phyloP scores from a whole-genome alignment of 495 filamentous ascomycete genomes.

The Aspergillus campestris region DNA sequence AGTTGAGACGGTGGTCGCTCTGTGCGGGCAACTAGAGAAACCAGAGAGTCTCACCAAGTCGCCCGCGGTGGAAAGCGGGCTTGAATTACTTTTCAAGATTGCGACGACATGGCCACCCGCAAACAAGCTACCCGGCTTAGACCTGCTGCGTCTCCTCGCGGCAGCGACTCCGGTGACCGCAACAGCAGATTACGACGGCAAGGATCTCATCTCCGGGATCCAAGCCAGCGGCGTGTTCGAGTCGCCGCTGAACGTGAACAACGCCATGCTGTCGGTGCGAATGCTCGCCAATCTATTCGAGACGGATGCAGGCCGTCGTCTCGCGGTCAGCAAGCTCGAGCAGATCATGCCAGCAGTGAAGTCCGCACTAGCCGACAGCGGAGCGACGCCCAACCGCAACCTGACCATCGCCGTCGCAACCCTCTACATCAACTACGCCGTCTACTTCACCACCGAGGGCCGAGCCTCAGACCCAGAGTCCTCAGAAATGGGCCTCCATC shows the following conservation, averaged over 20 bases:
- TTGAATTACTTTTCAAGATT: constrained; percentile 57
- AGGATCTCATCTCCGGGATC: constrained; percentile 39
- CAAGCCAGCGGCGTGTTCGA: constrained; percentile 49
- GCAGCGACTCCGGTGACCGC: constrained; percentile 55
- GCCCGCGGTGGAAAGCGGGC: constrained; percentile 30
- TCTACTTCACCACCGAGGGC: constrained; percentile 42
- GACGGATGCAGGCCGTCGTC: constrained; percentile 56
- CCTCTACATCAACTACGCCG: constrained; percentile 77
- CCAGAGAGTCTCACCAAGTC: constrained; percentile 27
- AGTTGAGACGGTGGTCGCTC: constrained; percentile 44
- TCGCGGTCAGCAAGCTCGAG: constrained; percentile 53
- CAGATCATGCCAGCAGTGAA: constrained; percentile 44
- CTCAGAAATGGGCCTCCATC: constrained; percentile 47
- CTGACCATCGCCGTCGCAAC: constrained; percentile 74
- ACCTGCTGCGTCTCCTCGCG: constrained; percentile 73
- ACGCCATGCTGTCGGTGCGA: constrained; percentile 78
- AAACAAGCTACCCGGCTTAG: constrained; percentile 73
- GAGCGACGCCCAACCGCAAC: constrained; percentile 60
- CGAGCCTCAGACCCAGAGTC: constrained; percentile 30
- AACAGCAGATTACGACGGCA: constrained; percentile 47
- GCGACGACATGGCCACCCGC: constrained; percentile 67
- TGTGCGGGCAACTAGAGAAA: constrained; percentile 51
- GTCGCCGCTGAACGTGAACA: constrained; percentile 52
- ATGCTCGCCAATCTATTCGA: constrained; percentile 82
- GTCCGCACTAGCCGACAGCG: constrained; percentile 32